A percentile compares a stretch with the other conserved stretches of the same genome.
Evolutionary conservation across 371 early-diverging fungal genomes (phyloP).

Genomic region (Syncephalis fuscata): DNA sequence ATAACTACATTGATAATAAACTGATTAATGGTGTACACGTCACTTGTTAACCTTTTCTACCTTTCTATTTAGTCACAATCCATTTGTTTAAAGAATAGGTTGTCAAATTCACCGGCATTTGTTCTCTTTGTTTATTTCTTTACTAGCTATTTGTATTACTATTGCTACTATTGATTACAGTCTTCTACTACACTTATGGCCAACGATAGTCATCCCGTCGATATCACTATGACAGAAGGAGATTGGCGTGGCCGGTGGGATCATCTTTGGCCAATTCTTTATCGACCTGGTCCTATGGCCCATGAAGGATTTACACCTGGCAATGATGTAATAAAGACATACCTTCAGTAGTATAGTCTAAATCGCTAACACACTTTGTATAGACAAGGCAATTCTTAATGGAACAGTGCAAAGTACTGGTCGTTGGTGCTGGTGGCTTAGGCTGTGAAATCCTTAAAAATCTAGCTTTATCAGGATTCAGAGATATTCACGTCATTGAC

Average conservation of each 20-base stretch:
- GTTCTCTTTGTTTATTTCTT: too few relatives aligned
- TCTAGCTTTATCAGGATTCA: slow-evolving; percentile 41
- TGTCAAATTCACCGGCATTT: too few relatives aligned
- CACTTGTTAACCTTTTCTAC: too few relatives aligned
- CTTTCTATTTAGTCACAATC: too few relatives aligned
- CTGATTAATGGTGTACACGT: too few relatives aligned
- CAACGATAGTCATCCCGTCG: too few relatives aligned
- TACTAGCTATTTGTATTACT: background rate
- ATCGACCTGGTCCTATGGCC: slow-evolving; percentile 4
- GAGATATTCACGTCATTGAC: slow-evolving; percentile 51
- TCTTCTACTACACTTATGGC: too few relatives aligned
- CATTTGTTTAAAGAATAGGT: too few relatives aligned
- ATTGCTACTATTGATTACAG: too few relatives aligned
- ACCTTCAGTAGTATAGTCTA: background rate
- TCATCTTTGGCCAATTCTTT: slow-evolving; percentile 2
- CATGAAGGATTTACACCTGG: slow-evolving; percentile 4
- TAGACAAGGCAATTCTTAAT: background rate
- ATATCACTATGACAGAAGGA: too few relatives aligned
- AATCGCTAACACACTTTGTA: background rate
- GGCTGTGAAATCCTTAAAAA: slow-evolving; percentile 54
- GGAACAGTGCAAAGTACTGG: slow-evolving; percentile 17
- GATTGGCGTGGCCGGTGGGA: slow-evolving; percentile 5
- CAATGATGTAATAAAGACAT: background rate
- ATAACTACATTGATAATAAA: too few relatives aligned
- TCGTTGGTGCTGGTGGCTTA: slow-evolving; percentile 37